These are phyloP conservation scores for Hypoxylon trugodes DNA, from an alignment of 495 filamentous ascomycete species.

Conservation along the genomic window DNA sequence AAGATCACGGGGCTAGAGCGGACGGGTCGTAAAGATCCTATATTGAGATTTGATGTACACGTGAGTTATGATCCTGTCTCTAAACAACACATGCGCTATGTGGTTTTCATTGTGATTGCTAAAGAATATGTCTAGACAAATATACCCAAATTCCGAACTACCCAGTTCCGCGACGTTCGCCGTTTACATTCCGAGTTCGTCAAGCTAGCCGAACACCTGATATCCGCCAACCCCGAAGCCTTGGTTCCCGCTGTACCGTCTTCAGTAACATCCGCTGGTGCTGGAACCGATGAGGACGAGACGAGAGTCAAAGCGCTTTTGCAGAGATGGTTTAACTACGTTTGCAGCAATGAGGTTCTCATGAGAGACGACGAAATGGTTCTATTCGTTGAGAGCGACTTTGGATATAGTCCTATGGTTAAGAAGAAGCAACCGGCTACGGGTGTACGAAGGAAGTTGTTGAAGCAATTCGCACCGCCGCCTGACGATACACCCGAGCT, in stretches of 20 bases:
- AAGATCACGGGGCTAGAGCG: conserved; percentile 94
- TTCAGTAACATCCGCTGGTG: conserved; percentile 88
- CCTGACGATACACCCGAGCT: conserved; percentile 97
- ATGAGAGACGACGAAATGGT: conserved; percentile 97
- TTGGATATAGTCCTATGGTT: conserved; percentile 95
- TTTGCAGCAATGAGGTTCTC: conserved; percentile 90
- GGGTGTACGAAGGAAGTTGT: conserved; percentile 88
- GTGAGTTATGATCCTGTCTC: conserved; percentile 60
- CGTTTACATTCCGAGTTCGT: conserved; percentile 94
- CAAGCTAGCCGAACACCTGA: conserved; percentile 92
- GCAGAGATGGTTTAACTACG: conserved; percentile 94
- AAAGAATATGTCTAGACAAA: conserved; percentile 79
- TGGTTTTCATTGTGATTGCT: no score
- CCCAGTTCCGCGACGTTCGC: conserved; percentile 96
- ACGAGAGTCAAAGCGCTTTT: conserved; percentile 83
- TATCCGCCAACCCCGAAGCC: conserved; percentile 95
- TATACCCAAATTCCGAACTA: conserved; percentile 95
- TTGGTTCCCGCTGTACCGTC: conserved; percentile 97
- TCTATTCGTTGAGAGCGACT: conserved; percentile 96
- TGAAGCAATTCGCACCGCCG: conserved; percentile 98
- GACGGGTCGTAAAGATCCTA: conserved; percentile 93
- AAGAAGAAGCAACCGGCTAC: conserved; percentile 97
- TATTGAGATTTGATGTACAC: conserved; percentile 95
- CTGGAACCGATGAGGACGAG: conserved; percentile 97
- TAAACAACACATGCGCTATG: not conserved